phyloP scores from a whole-genome alignment of 108 stramenopile species.

The Fragilaria crotonensis region DNA sequence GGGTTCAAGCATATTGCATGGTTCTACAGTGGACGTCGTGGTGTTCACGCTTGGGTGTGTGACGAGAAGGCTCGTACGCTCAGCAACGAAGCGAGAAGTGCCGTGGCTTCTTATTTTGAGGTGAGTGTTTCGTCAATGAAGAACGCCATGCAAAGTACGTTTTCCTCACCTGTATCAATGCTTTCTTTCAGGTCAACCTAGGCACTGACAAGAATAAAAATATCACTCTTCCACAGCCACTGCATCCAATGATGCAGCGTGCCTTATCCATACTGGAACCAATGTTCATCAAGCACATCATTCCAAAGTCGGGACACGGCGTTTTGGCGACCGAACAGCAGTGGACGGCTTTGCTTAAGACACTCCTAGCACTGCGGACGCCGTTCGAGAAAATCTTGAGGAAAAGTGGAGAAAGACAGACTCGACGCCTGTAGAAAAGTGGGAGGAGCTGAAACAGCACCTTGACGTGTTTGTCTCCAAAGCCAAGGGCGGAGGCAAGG shows the following conservation, averaged over 20 bases:
- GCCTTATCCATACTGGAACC: constrained; percentile 88
- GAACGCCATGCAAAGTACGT: too few relatives aligned
- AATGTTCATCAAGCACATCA: constrained; percentile 74
- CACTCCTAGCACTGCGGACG: constrained; percentile 71
- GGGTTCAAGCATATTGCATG: constrained; percentile 95
- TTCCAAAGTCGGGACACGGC: constrained; percentile 76
- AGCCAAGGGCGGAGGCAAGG: constrained; percentile 27
- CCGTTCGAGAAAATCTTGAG: constrained; percentile 40
- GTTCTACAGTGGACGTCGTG: constrained; percentile 98
- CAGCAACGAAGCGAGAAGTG: constrained; percentile 87
- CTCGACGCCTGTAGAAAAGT: constrained; percentile 67
- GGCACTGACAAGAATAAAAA: constrained; percentile 68
- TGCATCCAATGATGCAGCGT: constrained; percentile 89
- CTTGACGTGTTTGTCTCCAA: constrained; percentile 38
- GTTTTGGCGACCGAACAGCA: constrained; percentile 67
- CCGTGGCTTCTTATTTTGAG: constrained; percentile 95
- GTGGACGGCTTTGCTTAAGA: constrained; percentile 79
- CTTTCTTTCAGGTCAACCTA: constrained; percentile 53
- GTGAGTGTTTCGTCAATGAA: constrained; percentile 38
- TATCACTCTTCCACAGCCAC: constrained; percentile 44
- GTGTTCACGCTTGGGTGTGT: constrained; percentile 99
- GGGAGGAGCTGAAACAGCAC: constrained; percentile 67
- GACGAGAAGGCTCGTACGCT: constrained; percentile 86
- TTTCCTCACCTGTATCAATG: too few relatives aligned
- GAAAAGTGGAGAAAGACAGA: constrained; percentile 47